Evolutionary conservation across 441 rosid genomes (phyloP), one percentile per base, ranked within the genome.

Genomic region (Jatropha podagrica): DNA sequence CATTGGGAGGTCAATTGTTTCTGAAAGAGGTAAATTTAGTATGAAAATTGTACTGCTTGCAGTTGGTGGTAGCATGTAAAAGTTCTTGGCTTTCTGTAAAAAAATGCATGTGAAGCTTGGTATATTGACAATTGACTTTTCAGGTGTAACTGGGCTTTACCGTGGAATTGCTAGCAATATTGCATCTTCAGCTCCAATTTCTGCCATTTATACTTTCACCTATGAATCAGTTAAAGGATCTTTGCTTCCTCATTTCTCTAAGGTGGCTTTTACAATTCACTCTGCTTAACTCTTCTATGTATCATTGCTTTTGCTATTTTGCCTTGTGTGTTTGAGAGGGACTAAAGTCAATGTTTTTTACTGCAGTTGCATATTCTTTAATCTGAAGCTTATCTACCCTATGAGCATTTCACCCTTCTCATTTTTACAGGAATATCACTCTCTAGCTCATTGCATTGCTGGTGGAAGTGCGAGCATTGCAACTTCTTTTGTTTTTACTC

Each of bases 391-490:
- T 49, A 18, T 49, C 4, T 68, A 49, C 66, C 18, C 23, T 63
- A 26, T 68, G 58, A 64, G 68, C 23, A 18, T 26, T 46, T 18
- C 59, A 37, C 55, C 9, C 11, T 49, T 74, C 74, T 59, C n/a
- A n/a, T 49, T 69, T 75, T 63, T 76, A 32, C 88, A 95, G 98
- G 97, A 92, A 76, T 81, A 88, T 85, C 86, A 86, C 76, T 88
- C 97, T 75, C 77, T 91, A 42, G 88, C 88, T 65, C 98, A 92
- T 79, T 91, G 97, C 80, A n/a, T 87, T 80, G 98, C 97, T 38
- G 97, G 98, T 69, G 98, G 98, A 74, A 90, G 90, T 63, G 97
- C 98, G 74, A 92, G 98, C 73, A 26, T 91, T 72, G 98, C 97
- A 61, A 92, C 98, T 69, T 95, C 98, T 77, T 90, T 90, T 84